Percentiles rank a stretch among this genome's conserved stretches.
Conservation (phyloP, 257 asterid species). For the Haberlea rhodopensis region DNA sequence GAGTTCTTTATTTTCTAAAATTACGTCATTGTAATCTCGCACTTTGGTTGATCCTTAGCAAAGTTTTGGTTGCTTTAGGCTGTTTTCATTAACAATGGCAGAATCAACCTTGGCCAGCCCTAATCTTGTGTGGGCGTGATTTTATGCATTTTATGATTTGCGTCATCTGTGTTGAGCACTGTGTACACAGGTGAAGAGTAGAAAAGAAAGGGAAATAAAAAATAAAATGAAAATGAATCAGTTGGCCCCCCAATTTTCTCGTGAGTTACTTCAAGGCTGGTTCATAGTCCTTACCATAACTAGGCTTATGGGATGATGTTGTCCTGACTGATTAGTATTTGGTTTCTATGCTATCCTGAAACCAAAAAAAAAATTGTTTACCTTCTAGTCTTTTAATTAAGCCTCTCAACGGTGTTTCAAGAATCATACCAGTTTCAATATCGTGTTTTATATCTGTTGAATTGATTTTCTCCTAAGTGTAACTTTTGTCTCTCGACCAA, state of each 20-base stretch:
- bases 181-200: too few species aligned
- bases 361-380: slow-evolving; percentile 6
- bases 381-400: neutral
- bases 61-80: neutral
- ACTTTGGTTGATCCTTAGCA: slow-evolving; percentile 1
- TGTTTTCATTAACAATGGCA: neutral
- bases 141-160: neutral
- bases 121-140: neutral
- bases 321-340: neutral
- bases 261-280: too few species aligned
- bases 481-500: neutral
- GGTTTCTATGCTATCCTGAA: neutral
- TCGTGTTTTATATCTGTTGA: neutral
- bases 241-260: too few species aligned
- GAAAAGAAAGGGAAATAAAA: too few species aligned
- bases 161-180: too few species aligned
- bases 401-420: neutral
- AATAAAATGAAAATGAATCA: too few species aligned
- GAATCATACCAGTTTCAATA: slow-evolving; percentile 1
- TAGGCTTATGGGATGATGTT: slow-evolving; percentile 2
- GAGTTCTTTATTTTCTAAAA: neutral
- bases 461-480: slow-evolving; percentile 1
- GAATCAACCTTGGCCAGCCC: neutral
- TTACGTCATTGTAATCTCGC: slow-evolving; percentile 2
- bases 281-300: too few species aligned